Base-by-base conservation (phyloP, 108 stramenopile species). In the Epithemia pelagica region DNA sequence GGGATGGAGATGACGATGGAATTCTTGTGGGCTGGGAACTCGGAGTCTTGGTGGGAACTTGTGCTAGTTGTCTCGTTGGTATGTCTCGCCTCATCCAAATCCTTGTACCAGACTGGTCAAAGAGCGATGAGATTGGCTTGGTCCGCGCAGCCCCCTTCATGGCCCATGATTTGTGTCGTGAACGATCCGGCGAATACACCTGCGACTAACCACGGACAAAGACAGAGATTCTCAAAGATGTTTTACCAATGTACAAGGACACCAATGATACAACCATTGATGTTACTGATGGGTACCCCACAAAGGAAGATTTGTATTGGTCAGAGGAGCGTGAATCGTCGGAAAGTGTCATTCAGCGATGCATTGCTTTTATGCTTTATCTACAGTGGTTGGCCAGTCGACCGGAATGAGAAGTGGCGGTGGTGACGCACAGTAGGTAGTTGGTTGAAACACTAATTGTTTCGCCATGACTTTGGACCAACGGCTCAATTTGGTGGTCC, bases 391-490 rank as follows among this genome's bases (percentile, higher is more conserved):
- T 81, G 10, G 52, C 32, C 22, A 23, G 25, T 15, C 52, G 76
- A 24, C 80, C 80, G 1, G 77, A 81, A 55, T 52, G 32, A 52
- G 57, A 63, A 61, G 70, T 81, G 57, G 80, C 80, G 20, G 80
- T 81, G 28, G 80, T 81, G 1, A 68, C 80, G 0, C 80, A 81
- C 64, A 54, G 51, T 19, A 32, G 25, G 19, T 81, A 71, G 71
- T 71, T 81, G 10, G 56, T n/a, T n/a, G n/a, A n/a, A n/a, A n/a
- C n/a, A 62, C 20, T 76, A 81, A 30, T 64, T 81, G 19, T 81
- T 81, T 58, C 37, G 70, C 25, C 37, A 46, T 46, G 70, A 71
- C 46, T 78, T 77, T 65, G 74, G 76, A 52, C 64, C 64, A 1
- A n/a, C n/a, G n/a, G 15, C 10, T 46, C 37, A n/a, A n/a, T n/a